Percentiles rank a stretch among this genome's conserved stretches.
These are phyloP conservation scores for Rhodotorula paludigena DNA, from an alignment of 768 basidiomycete species.

Conservation along the genomic window DNA sequence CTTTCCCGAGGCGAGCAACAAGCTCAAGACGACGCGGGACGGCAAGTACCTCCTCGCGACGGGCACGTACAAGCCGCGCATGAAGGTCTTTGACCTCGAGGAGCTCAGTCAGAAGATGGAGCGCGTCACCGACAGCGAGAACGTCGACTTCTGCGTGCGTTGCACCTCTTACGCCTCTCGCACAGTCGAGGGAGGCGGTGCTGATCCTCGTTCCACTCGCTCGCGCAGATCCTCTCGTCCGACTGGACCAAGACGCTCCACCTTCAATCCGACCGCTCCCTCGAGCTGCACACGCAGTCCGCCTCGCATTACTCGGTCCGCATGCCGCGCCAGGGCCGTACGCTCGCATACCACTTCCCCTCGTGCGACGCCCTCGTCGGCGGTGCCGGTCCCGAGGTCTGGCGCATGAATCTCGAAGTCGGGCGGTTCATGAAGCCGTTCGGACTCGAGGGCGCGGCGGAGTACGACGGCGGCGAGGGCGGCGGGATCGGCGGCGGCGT, in stretches of 20 bases:
- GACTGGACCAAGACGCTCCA: slow-evolving; percentile 99
- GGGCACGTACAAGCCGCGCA: slow-evolving; percentile 95
- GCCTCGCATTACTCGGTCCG: slow-evolving; percentile 88
- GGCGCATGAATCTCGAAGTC: slow-evolving; percentile 89
- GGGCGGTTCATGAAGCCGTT: slow-evolving; percentile 86
- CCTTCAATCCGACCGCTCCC: slow-evolving; percentile 87
- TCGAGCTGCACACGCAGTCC: slow-evolving; percentile 90
- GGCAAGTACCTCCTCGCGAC: slow-evolving; percentile 90
- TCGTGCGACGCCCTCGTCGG: slow-evolving; percentile 84
- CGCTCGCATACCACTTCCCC: slow-evolving; percentile 86
- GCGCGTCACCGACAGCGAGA: slow-evolving; percentile 90
- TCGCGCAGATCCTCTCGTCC: slow-evolving; percentile 74
- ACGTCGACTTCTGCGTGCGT: slow-evolving; percentile 96
- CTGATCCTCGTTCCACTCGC: not conserved
- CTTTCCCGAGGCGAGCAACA: slow-evolving; percentile 92
- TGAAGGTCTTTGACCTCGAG: slow-evolving; percentile 90
- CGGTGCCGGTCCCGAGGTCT: slow-evolving; percentile 80
- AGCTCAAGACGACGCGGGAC: slow-evolving; percentile 81
- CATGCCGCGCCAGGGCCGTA: slow-evolving; percentile 88
- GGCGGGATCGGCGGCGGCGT: slow-evolving; percentile 48
- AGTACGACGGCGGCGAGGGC: slow-evolving; percentile 47
- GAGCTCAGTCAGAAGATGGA: slow-evolving; percentile 92
- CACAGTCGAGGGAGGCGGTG: not conserved
- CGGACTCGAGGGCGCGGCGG: slow-evolving; percentile 54
- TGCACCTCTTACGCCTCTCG: slow-evolving; percentile 46